Evolutionary conservation across 768 basidiomycete species (phyloP), one percentile per base, ranked within the genome.

Genomic region (Termitomyces sp.): DNA sequence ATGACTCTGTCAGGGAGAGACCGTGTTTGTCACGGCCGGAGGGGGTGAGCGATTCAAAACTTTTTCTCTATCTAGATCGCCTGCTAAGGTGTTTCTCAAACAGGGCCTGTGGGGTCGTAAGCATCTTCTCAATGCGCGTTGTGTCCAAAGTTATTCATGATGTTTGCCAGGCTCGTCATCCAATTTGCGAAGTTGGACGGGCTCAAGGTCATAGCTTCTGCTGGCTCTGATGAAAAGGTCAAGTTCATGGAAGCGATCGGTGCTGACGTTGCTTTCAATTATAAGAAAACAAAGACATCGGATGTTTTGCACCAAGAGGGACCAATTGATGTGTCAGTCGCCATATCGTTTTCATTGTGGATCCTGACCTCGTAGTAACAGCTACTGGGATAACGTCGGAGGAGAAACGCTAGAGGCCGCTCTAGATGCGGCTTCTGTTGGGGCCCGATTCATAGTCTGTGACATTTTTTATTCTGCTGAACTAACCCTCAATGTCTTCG

Each of bases 221-320:
- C 86, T 0, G 86, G 90, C 5, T 80, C 80, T 0, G 84, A 89
- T 23, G 84, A 86, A 50, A 90, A 91, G 68, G 84, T 90, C 5
- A 65, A 73, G 11, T 86, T 78, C 63, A 68, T 86, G 68, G 76
- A 75, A 53, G 75, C 76, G 1, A 58, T 86, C 19, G 87, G 86
- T 2, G 79, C 82, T 0, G 86, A 90, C 59, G 77, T 85, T 7
- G 82, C 76, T 1, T 89, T 87, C 73, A 88, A 90, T 67, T 89
- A 86, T 71, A 86, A 91, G 75, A 87, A 76, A 0, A 71, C 71
- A 1, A 69, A 73, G 48, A 82, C 80, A 0, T 60, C 62, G 2
- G 79, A 83, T 15, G 70, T 86, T 5, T 69, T 91, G 33, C 63
- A 66, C 55, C 75, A 75, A 55, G 76, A 87, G n/a, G 41, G 54